Base-by-base conservation (phyloP, 345 rosid genomes). In the Camelina laxa region DNA sequence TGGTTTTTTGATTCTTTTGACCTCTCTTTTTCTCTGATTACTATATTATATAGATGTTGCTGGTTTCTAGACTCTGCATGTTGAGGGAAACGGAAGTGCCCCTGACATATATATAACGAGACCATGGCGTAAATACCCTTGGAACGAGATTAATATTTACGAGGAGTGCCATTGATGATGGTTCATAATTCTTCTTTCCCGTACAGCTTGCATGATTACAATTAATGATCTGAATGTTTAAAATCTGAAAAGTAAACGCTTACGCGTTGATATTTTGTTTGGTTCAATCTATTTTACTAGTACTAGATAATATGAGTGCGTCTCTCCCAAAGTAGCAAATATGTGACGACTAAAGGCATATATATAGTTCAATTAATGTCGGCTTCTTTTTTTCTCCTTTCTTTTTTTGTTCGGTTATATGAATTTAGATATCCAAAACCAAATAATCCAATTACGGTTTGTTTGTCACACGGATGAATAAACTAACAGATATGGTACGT, bases 21-120 rank as follows among this genome's bases (percentile, higher is more conserved):
- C 69, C 48, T 51, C 69, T 51, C 69, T 50, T 42, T 16, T 57
- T 48, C 20, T 36, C 41, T 27, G 4, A 45, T 20, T n/a, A 57
- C 7, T 24, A 24, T 22, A 11, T 47, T 33, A 58, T 48, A 33
- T 36, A 54, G 44, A 38, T 24, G 49, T 53, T 47, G 21, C 58
- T 54, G 10, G 76, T 38, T 64, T 77, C 76, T 70, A 64, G 76
- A 49, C 60, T 77, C 41, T 77, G 80, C 80, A 70, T 77, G 80
- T 64, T 30, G 24, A 77, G 61, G 64, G 64, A 61, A 60, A 61
- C 16, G 22, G 33, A 36, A 48, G 60, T 7, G 36, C 6, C 30
- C 30, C 72, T 70, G 44, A 13, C 55, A 70, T 64, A 70, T 69
- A 76, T 77, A 77, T 60, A 77, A 63, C 7, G 60, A 6, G 2